phyloP scores from a whole-genome alignment of 1,284 basidiomycete species.

The Pseudomicrostroma phylloplanum region DNA sequence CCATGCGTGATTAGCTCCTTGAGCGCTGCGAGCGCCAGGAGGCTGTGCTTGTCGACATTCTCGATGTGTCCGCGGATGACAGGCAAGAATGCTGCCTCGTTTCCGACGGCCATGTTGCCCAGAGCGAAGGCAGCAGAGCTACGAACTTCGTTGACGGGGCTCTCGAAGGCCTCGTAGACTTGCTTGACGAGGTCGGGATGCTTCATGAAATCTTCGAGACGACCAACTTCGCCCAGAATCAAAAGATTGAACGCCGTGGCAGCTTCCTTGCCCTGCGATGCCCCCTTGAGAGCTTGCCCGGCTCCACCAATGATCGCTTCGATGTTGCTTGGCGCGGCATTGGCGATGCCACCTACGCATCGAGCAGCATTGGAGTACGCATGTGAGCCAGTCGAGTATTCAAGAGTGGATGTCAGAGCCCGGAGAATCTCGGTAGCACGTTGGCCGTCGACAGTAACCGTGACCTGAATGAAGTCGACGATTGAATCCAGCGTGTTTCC shows the following conservation, averaged over 20 bases:
- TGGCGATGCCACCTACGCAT: conserved; percentile 36
- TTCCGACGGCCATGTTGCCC: conserved; percentile 92
- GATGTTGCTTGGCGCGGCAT: conserved; percentile 20
- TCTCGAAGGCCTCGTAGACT: conserved; percentile 24
- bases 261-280: conserved; percentile 18
- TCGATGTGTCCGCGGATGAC: conserved; percentile 70
- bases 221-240: conserved; percentile 36
- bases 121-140: conserved; percentile 34
- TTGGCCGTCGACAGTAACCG: conserved; percentile 68
- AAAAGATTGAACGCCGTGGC: conserved; percentile 34
- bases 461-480: conserved; percentile 69
- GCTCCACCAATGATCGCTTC: conserved; percentile 18
- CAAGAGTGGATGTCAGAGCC: conserved; percentile 13
- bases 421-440: conserved; percentile 7
- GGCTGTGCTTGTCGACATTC: conserved; percentile 53
- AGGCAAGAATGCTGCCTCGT: conserved; percentile 75
- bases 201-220: conserved; percentile 30
- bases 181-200: conserved; percentile 20
- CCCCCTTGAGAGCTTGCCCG: conserved; percentile 12
- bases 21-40: conserved; percentile 75
- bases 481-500: conserved; percentile 71
- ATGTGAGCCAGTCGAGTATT: too few species aligned
- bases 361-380: conserved; percentile 28
- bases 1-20: conserved; percentile 95
- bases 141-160: conserved; percentile 36